These are phyloP conservation scores for Monosporascus cannonballus DNA, from an alignment of 2,329 filamentous ascomycete genomes.

Conservation along the genomic window DNA sequence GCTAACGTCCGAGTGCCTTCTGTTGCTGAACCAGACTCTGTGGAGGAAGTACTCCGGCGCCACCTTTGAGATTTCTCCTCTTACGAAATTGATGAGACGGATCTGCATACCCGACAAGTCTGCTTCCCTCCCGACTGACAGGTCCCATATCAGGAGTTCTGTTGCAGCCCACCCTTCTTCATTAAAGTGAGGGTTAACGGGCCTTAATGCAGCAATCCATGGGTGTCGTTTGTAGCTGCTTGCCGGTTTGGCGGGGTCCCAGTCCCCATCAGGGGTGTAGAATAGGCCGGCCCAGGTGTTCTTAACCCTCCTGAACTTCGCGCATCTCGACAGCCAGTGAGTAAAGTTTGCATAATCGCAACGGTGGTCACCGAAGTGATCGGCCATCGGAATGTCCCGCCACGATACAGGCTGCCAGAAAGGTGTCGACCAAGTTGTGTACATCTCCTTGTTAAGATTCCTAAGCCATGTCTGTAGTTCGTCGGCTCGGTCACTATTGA, in stretches of 20 bases:
- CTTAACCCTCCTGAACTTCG: constrained; percentile 2
- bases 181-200: constrained; percentile 29
- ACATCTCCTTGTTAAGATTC: neutral
- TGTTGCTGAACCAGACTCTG: constrained; percentile 39
- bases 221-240: constrained; percentile 32
- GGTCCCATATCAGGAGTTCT: constrained; percentile 53
- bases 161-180: constrained; percentile 21
- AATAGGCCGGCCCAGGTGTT: constrained; percentile 43
- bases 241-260: constrained; percentile 23
- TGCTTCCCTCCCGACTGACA: constrained; percentile 16
- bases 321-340: constrained; percentile 29
- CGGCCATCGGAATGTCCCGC: constrained; percentile 33
- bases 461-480: constrained; percentile 16
- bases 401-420: constrained; percentile 37
- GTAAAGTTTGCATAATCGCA: constrained; percentile 24
- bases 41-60: constrained; percentile 29
- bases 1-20: constrained; percentile 19
- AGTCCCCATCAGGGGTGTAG: constrained; percentile 38
- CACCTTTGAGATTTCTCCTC: constrained; percentile 22
- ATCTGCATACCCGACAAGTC: constrained; percentile 39
- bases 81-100: constrained; percentile 33
- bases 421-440: constrained; percentile 19
- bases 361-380: constrained; percentile 23
- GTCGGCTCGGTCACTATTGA: constrained; percentile 9
- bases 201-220: constrained; percentile 46